phyloP scores from a whole-genome alignment of 305 asterid species.

The Coffea humblotiana region DNA sequence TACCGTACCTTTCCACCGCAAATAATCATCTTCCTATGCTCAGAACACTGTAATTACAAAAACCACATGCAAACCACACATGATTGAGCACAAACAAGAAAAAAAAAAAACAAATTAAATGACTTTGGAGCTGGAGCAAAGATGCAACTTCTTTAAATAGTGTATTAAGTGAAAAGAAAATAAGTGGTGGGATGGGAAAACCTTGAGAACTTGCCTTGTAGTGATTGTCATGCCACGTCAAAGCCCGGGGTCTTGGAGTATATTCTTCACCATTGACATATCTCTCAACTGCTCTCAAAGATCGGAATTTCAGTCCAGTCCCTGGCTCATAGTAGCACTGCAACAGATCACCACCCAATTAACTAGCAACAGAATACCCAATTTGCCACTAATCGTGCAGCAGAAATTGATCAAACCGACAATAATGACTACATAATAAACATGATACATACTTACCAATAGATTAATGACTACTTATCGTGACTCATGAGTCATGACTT shows the following conservation, averaged over 20 bases:
- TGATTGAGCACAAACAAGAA: not conserved
- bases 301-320: slow-evolving; percentile 69
- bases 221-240: slow-evolving; percentile 12
- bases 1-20: slow-evolving; percentile 71
- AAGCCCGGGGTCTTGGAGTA: slow-evolving; percentile 18
- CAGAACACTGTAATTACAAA: slow-evolving; percentile 1
- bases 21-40: slow-evolving; percentile 41
- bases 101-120: not conserved
- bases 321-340: slow-evolving; percentile 80
- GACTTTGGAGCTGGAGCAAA: not conserved
- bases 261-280: slow-evolving; percentile 46
- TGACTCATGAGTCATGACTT: not conserved
- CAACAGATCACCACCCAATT: slow-evolving; percentile 1
- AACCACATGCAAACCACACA: no score
- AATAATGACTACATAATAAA: no score
- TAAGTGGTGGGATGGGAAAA: not conserved
- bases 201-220: slow-evolving; percentile 21
- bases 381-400: no score
- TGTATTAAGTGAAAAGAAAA: not conserved
- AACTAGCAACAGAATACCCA: no score
- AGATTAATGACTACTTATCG: not conserved
- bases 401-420: no score
- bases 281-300: slow-evolving; percentile 47
- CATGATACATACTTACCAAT: not conserved
- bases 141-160: not conserved